These are phyloP conservation scores for Xylariaceae sp. DNA, from an alignment of 2,329 filamentous ascomycete species.

Conservation along the genomic window DNA sequence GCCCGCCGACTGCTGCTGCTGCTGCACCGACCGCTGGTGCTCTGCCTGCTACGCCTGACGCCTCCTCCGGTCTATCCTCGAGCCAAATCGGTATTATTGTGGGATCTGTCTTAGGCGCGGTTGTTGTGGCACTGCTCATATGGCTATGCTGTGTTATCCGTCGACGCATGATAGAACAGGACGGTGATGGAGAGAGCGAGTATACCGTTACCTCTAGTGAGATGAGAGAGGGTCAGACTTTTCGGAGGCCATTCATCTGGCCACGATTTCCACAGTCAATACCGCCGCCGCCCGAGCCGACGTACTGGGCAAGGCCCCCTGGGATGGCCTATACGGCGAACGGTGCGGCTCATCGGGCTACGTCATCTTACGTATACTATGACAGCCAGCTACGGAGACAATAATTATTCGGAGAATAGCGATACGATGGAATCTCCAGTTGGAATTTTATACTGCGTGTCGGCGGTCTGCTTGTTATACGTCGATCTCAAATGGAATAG, in stretches of 20 bases:
- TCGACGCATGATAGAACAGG: conserved; percentile 24
- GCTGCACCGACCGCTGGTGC: conserved; percentile 9
- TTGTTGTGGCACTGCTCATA: conserved; percentile 32
- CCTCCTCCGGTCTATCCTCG: conserved; percentile 27
- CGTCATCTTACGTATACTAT: conserved; percentile 9
- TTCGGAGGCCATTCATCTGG: conserved; percentile 23
- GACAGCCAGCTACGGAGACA: neutral
- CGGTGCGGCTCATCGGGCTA: neutral
- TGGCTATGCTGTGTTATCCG: conserved; percentile 32
- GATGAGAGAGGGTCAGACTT: conserved; percentile 7
- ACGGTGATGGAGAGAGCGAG: conserved; percentile 6
- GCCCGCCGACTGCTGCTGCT: conserved; percentile 19
- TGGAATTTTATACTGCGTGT: too few relatives aligned
- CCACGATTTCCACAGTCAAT: conserved; percentile 36
- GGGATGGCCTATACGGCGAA: conserved; percentile 19
- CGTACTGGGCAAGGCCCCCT: conserved; percentile 23
- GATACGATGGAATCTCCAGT: too few relatives aligned
- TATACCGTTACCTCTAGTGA: neutral
- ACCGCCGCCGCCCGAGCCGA: conserved; percentile 32
- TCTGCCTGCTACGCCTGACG: conserved; percentile 8
- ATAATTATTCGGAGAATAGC: too few relatives aligned
- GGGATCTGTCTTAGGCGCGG: conserved; percentile 34
- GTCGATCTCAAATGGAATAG: too few relatives aligned
- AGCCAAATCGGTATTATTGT: conserved; percentile 38
- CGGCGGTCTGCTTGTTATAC: too few relatives aligned